Conservation (phyloP, 805 yeast genomes). For the Huiozyma naganishii region DNA sequence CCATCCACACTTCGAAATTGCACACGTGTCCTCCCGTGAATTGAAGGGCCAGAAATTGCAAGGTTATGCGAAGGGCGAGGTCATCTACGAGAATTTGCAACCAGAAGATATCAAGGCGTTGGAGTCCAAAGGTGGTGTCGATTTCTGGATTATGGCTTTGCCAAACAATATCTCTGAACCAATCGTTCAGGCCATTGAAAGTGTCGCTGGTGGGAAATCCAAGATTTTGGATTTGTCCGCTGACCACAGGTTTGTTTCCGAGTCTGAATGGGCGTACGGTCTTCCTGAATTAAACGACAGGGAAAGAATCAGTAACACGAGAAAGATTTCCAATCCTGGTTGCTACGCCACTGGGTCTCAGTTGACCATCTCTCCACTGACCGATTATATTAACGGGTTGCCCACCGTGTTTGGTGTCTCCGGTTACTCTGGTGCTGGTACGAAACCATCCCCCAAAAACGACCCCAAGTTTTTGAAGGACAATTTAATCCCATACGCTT, state of each 20-base stretch:
- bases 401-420: conserved; percentile 93
- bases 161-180: conserved; percentile 96
- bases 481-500: conserved; percentile 87
- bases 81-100: conserved; percentile 76
- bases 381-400: conserved; percentile 52
- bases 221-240: conserved; percentile 91
- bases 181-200: conserved; percentile 69
- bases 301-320: conserved; percentile 51
- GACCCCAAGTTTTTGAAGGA: conserved; percentile 64
- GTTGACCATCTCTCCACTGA: conserved; percentile 78
- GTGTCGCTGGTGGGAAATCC: conserved; percentile 51
- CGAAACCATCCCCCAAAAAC: conserved; percentile 95
- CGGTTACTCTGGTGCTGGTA: conserved; percentile 98
- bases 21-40: conserved; percentile 95
- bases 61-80: conserved; percentile 75
- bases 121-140: conserved; percentile 70
- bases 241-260: conserved; percentile 85
- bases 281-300: conserved; percentile 84
- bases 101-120: conserved; percentile 73
- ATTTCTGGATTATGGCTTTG: conserved; percentile 98
- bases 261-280: conserved; percentile 88
- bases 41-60: conserved; percentile 74
- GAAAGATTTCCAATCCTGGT: conserved; percentile 91
- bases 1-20: conserved; percentile 79
- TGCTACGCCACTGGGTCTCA: conserved; percentile 99